These are phyloP conservation scores for Parasitella parasitica DNA, from an alignment of 371 early-diverging fungal species.

Conservation along the genomic window DNA sequence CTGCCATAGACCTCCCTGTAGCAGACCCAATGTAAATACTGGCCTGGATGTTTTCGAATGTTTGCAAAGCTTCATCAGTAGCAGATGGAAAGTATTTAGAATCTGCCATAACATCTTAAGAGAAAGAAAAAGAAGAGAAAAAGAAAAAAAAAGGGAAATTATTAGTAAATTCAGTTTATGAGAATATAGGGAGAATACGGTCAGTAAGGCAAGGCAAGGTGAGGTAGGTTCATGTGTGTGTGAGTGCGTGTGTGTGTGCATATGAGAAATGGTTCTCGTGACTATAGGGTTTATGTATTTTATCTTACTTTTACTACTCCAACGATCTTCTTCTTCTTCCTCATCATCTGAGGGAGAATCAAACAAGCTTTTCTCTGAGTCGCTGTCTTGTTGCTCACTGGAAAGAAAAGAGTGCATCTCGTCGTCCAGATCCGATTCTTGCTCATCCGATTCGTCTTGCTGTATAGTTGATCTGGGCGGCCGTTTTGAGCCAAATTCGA, in stretches of 20 bases:
- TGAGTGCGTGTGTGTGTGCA: neutral
- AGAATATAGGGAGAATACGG: neutral
- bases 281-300: neutral
- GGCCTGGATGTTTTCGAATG: conserved; percentile 56
- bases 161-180: neutral
- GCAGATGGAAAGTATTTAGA: conserved; percentile 26
- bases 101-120: neutral
- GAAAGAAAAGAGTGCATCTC: neutral
- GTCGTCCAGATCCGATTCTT: neutral
- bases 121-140: neutral
- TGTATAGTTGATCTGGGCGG: conserved; percentile 12
- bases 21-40: conserved; percentile 73
- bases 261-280: neutral
- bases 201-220: neutral
- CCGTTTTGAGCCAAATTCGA: conserved; percentile 31
- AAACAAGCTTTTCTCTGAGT: neutral
- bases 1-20: conserved; percentile 67
- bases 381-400: neutral
- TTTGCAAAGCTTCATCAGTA: conserved; percentile 48
- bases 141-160: neutral
- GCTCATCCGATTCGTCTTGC: neutral
- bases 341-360: neutral
- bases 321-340: neutral
- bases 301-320: neutral
- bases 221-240: neutral